phyloP scores from a whole-genome alignment of 192 early-diverging fungal species.

The Chytriomyces sp. region DNA sequence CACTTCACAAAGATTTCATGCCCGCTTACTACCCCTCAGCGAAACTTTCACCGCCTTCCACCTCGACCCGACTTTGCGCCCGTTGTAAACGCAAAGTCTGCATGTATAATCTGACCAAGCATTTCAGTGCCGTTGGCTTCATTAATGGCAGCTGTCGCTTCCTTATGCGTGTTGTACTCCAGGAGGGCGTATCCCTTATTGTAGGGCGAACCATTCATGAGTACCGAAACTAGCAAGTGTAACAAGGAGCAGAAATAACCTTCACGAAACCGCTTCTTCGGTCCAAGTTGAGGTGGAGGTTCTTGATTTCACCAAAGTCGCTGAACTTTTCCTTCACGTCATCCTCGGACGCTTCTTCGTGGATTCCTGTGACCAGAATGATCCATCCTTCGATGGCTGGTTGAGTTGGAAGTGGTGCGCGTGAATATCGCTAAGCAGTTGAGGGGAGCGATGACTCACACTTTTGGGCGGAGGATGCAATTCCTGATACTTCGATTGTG shows the following conservation, averaged over 20 bases:
- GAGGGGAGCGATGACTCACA: slow-evolving; percentile 36
- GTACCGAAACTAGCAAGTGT: too few species aligned
- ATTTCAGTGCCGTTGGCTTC: slow-evolving; percentile 71
- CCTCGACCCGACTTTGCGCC: slow-evolving; percentile 26
- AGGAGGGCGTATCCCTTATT: slow-evolving; percentile 91
- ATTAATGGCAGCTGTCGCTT: slow-evolving; percentile 81
- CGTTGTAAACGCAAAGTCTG: slow-evolving; percentile 86
- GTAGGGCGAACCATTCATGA: not conserved
- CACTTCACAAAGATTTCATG: too few species aligned
- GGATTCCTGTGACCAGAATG: slow-evolving; percentile 85
- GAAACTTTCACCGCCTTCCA: not conserved
- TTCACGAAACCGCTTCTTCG: slow-evolving; percentile 95
- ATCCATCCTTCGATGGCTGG: slow-evolving; percentile 93
- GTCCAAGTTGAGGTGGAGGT: slow-evolving; percentile 91
- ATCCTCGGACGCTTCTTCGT: slow-evolving; percentile 95
- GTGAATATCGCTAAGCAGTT: not conserved
- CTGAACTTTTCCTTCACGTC: slow-evolving; percentile 80
- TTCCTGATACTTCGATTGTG: slow-evolving; percentile 36
- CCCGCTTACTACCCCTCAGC: too few species aligned
- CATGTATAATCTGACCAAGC: slow-evolving; percentile 72
- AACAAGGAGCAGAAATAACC: slow-evolving; percentile 44
- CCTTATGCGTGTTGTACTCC: slow-evolving; percentile 78
- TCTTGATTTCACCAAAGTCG: slow-evolving; percentile 89
- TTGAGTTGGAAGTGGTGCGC: not conserved
- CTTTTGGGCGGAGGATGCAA: slow-evolving; percentile 37